These are phyloP conservation scores for Macrolepiota fuliginosa DNA, from an alignment of 768 basidiomycete species.

Conservation along the genomic window DNA sequence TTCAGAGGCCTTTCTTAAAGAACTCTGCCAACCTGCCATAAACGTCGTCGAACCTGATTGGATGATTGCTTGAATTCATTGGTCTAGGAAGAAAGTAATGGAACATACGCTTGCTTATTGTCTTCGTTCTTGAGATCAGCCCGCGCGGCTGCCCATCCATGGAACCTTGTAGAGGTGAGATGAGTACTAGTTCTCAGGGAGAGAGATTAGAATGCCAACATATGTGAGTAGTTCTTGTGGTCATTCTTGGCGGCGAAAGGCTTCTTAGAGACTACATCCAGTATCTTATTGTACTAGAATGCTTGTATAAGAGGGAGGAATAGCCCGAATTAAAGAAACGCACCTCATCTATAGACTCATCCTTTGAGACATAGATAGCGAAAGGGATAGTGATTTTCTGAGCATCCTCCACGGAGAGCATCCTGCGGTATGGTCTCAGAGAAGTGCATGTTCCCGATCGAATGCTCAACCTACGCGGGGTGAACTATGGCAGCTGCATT, in stretches of 20 bases:
- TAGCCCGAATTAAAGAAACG: slow-evolving; percentile 7
- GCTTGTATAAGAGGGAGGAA: neutral
- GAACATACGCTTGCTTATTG: slow-evolving; percentile 51
- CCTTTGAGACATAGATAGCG: slow-evolving; percentile 54
- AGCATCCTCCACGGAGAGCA: slow-evolving; percentile 51
- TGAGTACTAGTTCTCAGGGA: neutral
- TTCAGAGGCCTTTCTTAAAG: slow-evolving; percentile 36
- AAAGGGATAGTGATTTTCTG: slow-evolving; percentile 50
- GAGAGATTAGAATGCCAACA: slow-evolving; percentile 25
- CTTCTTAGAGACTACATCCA: slow-evolving; percentile 46
- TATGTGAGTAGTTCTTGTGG: slow-evolving; percentile 46
- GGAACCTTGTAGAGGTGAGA: slow-evolving; percentile 41
- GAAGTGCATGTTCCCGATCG: neutral
- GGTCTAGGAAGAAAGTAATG: neutral
- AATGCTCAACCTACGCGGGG: slow-evolving; percentile 47
- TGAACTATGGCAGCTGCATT: slow-evolving; percentile 50
- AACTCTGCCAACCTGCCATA: slow-evolving; percentile 49
- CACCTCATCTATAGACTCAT: slow-evolving; percentile 57
- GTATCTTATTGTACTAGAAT: slow-evolving; percentile 46
- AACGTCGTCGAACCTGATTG: slow-evolving; percentile 47
- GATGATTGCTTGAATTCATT: neutral
- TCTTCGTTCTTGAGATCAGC: slow-evolving; percentile 53
- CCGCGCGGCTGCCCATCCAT: slow-evolving; percentile 65
- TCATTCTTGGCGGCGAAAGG: slow-evolving; percentile 47
- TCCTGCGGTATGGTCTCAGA: slow-evolving; percentile 26